Conservation (phyloP, 2,329 filamentous ascomycete species). For the Sporothrix protearum region DNA sequence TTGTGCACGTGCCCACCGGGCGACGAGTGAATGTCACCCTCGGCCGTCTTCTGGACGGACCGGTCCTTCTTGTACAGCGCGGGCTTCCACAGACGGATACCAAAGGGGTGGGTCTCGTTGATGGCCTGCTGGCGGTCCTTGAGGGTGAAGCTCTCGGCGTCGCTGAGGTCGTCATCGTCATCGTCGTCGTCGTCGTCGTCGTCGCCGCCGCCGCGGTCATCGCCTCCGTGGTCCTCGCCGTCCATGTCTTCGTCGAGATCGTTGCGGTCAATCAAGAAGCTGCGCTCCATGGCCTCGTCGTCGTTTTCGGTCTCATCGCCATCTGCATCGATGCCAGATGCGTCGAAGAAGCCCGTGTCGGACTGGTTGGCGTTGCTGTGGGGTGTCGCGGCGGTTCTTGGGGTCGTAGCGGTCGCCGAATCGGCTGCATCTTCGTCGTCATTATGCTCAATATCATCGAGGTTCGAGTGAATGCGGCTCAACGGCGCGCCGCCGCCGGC, state of each 20-base stretch:
- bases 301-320: slow-evolving; percentile 10
- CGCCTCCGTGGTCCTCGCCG: slow-evolving; percentile 37
- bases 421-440: slow-evolving; percentile 29
- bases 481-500: slow-evolving; percentile 22
- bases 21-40: slow-evolving; percentile 93
- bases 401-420: not conserved
- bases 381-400: not conserved
- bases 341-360: slow-evolving; percentile 12
- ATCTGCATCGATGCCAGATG: not conserved
- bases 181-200: slow-evolving; percentile 51
- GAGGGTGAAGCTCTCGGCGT: slow-evolving; percentile 95
- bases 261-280: slow-evolving; percentile 24
- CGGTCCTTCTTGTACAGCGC: slow-evolving; percentile 96
- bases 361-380: not conserved
- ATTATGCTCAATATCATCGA: slow-evolving; percentile 30
- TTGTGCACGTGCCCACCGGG: slow-evolving; percentile 81
- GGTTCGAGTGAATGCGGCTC: slow-evolving; percentile 33
- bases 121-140: slow-evolving; percentile 97
- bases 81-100: slow-evolving; percentile 98
- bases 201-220: slow-evolving; percentile 44
- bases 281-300: slow-evolving; percentile 21
- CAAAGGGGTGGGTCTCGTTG: slow-evolving; percentile 97
- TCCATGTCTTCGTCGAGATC: slow-evolving; percentile 36
- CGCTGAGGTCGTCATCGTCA: slow-evolving; percentile 72
- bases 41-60: slow-evolving; percentile 92